Conservation (phyloP, 306 rosid genomes). For the Carpinus fangiana region DNA sequence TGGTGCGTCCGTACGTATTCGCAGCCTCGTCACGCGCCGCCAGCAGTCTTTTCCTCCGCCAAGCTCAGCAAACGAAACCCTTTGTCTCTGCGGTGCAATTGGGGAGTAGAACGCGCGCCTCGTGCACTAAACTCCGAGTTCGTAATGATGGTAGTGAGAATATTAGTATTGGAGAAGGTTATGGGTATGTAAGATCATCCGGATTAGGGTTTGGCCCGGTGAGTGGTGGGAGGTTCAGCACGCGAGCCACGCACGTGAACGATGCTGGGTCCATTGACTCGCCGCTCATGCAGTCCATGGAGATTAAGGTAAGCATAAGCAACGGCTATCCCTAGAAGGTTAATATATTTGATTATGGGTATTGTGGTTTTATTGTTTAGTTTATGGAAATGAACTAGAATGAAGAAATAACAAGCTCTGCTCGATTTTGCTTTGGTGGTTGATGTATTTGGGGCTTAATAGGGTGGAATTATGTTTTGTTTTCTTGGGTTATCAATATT, state of each 20-base stretch:
- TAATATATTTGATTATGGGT: too few relatives aligned
- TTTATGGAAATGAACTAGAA: background rate
- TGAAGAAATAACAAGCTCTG: background rate
- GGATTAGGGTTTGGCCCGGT: constrained; percentile 14
- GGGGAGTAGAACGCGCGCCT: background rate
- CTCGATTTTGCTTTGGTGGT: background rate
- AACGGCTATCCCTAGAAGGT: too few relatives aligned
- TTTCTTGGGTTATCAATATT: background rate
- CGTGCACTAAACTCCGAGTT: background rate
- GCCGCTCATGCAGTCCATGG: constrained; percentile 75
- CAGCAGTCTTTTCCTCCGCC: background rate
- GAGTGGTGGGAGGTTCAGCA: constrained; percentile 34
- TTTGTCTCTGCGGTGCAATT: background rate
- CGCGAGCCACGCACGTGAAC: constrained; percentile 57
- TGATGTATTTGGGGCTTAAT: background rate
- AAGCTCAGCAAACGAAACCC: constrained; percentile 3
- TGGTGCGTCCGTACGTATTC: constrained; percentile 19
- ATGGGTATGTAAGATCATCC: background rate
- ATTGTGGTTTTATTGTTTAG: background rate
- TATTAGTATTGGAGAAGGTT: background rate
- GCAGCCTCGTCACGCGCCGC: constrained; percentile 10
- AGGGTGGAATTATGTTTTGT: background rate
- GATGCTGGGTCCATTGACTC: constrained; percentile 68
- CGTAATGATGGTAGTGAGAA: background rate
- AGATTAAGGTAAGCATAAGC: constrained; percentile 48